Base-by-base conservation (phyloP, 2,329 filamentous ascomycete genomes). In the Fusarium beomiforme region DNA sequence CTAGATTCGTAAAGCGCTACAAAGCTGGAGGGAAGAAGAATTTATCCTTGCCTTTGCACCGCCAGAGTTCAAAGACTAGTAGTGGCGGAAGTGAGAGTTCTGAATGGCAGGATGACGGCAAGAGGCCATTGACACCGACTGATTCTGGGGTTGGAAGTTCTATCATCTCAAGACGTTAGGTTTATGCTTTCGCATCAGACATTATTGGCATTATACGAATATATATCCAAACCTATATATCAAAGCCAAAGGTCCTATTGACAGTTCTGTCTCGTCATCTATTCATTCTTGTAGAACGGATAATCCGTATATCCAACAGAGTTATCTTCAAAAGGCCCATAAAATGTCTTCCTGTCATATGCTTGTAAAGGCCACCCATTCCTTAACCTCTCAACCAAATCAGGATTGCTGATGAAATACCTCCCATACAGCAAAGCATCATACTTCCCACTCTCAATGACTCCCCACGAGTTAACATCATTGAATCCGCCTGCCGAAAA, bases 401-500 rank as follows among this genome's bases (percentile, higher is more conserved):
- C 85, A 1, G 85, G 85, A 58, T 85, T 86, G 49, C 83, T 84
- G 9, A 83, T 81, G 58, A 86, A 87, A 44, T 82, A 81, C 4
- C 85, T 78, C 0, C 85, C 85, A 56, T 83, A 86, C 5, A 85
- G 59, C 29, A 88, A 70, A 12, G 77, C 85, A 67, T 87, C 85
- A 57, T 85, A 85, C 29, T 77, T 81, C 5, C 81, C 82, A 3
- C 88, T 73, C 42, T 79, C 78, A 2, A 79, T 5, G 2, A 86
- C 82, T 3, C 83, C 85, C 80, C 83, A 85, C 0, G 81, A 82
- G 67, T 87, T 89, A 39, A 79, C 80, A 43, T 87, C 81, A 55
- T 85, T 80, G 77, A 85, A 90, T 0, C 87, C 87, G 9, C 87
- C 87, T 0, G 85, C 87, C 0, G 86, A 84, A 67, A 90, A 83